Evolutionary conservation across 140 eudicot species (phyloP).

Genomic region (Flaveria floridana): DNA sequence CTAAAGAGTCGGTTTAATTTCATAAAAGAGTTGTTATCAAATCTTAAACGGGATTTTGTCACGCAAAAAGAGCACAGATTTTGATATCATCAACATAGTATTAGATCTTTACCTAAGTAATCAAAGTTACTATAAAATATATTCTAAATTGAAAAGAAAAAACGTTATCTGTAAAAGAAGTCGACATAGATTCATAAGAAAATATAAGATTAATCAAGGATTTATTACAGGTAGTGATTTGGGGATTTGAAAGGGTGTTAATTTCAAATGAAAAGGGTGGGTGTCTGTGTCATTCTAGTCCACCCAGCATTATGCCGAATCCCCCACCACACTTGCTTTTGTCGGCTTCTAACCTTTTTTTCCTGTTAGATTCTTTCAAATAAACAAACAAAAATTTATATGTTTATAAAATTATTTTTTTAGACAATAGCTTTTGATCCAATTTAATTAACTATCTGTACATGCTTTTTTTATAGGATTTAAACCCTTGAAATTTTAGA

Average conservation of each 20-base stretch:
- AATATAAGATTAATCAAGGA: too few species aligned
- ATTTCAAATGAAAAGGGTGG: conserved; percentile 18
- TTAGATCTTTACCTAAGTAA: background rate
- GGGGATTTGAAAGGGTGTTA: background rate
- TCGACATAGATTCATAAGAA: background rate
- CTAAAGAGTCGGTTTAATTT: too few species aligned
- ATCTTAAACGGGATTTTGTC: background rate
- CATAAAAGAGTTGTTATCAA: background rate
- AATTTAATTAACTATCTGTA: too few species aligned
- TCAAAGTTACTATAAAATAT: background rate
- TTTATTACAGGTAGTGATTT: background rate
- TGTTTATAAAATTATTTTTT: background rate
- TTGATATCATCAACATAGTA: background rate
- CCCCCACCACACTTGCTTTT: conserved; percentile 45
- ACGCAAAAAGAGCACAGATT: background rate
- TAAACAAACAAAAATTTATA: background rate
- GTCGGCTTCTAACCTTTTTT: conserved; percentile 28
- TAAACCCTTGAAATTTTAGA: too few species aligned
- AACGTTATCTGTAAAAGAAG: background rate
- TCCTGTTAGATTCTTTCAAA: background rate
- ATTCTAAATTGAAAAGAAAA: background rate
- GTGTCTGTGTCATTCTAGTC: conserved; percentile 36
- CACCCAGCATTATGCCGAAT: conserved; percentile 36
- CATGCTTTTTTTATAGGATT: too few species aligned
- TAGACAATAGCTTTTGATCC: too few species aligned